Base-by-base conservation (phyloP, 2,329 filamentous ascomycete genomes). In the Sporothrix protearum region DNA sequence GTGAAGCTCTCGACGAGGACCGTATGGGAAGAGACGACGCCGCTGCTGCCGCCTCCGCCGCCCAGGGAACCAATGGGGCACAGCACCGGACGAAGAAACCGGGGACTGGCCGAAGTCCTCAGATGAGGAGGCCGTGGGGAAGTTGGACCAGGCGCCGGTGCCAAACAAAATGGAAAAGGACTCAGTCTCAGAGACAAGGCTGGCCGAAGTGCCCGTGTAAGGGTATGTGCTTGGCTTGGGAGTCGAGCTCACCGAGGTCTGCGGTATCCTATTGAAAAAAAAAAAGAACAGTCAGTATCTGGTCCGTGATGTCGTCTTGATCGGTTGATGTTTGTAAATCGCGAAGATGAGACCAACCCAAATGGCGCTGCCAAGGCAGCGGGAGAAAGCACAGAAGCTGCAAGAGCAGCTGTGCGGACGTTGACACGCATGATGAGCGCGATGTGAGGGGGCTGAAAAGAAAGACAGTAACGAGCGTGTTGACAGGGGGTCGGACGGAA, bases 1-100 rank as follows among this genome's bases (percentile, higher is more conserved):
- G 74, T 76, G n/a, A 74, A 74, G 0, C 72, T 75, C 25, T 73
- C 73, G 1, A 72, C 66, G 10, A 74, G 51, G 0, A 73, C 71
- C 2, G 73, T 74, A 47, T 64, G 47, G 12, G 71, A 25, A 3
- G 71, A 33, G 16, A 12, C 14, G 9, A 22, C 19, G 28, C 19
- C 47, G 42, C 12, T 6, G 6, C 36, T n/a, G n/a, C n/a, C 19
- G 28, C 19, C 47, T 42, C 12, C 5, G 14, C 42, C 42, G 19
- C 42, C 59, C 9, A 64, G 12, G 3, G 49, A 53, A 5, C 19
- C 49, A 12, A 12, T 53, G 45, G n/a, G 64, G 45, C 4, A 16
- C 9, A 28, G 47, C 49, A 19, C 10, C 8, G 28, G 51, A n/a
- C 14, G 36, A 42, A 10, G 67, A 45, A 3, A 16, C 22, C 2